Evolutionary conservation across 768 basidiomycete genomes (phyloP).

Genomic region (Podaxis pistillaris): DNA sequence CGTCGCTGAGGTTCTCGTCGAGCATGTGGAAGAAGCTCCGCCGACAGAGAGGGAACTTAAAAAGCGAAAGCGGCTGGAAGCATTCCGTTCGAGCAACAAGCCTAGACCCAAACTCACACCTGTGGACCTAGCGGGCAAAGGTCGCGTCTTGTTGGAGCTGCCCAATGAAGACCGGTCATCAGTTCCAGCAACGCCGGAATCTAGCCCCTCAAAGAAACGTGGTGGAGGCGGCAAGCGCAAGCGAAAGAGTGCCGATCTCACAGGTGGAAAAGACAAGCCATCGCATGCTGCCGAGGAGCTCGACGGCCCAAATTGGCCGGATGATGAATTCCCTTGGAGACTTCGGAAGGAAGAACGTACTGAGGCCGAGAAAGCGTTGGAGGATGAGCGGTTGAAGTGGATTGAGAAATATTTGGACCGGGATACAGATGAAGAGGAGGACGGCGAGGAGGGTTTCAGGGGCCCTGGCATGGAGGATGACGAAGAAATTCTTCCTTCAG

Average conservation of each 20-base stretch:
- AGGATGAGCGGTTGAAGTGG: slow-evolving; percentile 59
- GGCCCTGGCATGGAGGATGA: slow-evolving; percentile 23
- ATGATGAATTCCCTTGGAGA: slow-evolving; percentile 77
- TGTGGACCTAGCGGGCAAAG: slow-evolving; percentile 65
- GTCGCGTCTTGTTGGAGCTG: slow-evolving; percentile 66
- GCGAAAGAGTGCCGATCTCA: slow-evolving; percentile 45
- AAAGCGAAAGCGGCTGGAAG: slow-evolving; percentile 67
- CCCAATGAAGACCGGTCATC: slow-evolving; percentile 37
- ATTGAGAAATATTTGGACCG: slow-evolving; percentile 74
- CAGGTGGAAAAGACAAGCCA: slow-evolving; percentile 31
- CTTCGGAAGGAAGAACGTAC: slow-evolving; percentile 54
- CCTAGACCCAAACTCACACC: slow-evolving; percentile 49
- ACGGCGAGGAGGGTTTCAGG: slow-evolving; percentile 27
- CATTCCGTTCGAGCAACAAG: slow-evolving; percentile 51
- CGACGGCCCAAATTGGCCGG: slow-evolving; percentile 74
- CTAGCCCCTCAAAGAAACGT: slow-evolving; percentile 38
- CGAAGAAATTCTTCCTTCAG: slow-evolving; percentile 24
- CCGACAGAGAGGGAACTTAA: slow-evolving; percentile 60
- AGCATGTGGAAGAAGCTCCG: slow-evolving; percentile 36
- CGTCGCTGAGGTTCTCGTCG: slow-evolving; percentile 37
- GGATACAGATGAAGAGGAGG: slow-evolving; percentile 63
- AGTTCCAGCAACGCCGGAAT: slow-evolving; percentile 25
- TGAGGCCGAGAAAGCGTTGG: slow-evolving; percentile 49
- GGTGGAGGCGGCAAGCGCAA: slow-evolving; percentile 34
- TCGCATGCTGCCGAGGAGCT: neutral